A percentile compares a stretch with the other conserved stretches of the same genome.
phyloP scores from a whole-genome alignment of 176 grass and related monocot genomes.

The Zea luxurians region DNA sequence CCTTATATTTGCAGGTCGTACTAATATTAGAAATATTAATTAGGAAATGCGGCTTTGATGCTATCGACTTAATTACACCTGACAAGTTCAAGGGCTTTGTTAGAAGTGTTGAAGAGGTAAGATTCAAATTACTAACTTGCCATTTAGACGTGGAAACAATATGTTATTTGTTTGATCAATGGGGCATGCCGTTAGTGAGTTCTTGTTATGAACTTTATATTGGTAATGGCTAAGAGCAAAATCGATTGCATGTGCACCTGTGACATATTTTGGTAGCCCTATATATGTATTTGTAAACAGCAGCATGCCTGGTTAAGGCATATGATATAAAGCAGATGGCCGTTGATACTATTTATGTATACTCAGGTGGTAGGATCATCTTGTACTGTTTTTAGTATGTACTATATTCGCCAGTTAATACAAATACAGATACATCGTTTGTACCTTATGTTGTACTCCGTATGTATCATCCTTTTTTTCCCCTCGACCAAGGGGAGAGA shows the following conservation, averaged over 20 bases:
- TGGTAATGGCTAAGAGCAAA: neutral
- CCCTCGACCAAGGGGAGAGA: no score
- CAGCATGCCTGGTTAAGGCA: neutral
- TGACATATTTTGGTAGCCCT: neutral
- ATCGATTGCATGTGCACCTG: neutral
- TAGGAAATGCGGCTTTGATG: slow-evolving; percentile 85
- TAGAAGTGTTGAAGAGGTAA: slow-evolving; percentile 65
- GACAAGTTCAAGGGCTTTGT: slow-evolving; percentile 77
- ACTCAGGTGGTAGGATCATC: neutral
- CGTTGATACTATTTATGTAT: neutral
- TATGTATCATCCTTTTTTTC: neutral
- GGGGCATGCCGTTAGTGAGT: neutral
- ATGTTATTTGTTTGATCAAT: neutral
- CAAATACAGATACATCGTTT: neutral
- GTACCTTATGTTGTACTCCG: neutral
- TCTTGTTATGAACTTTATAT: neutral
- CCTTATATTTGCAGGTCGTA: slow-evolving; percentile 58
- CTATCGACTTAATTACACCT: slow-evolving; percentile 57
- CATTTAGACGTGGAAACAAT: neutral
- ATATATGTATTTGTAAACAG: neutral
- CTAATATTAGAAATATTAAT: slow-evolving; percentile 90
- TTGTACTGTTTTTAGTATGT: neutral
- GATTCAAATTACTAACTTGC: neutral
- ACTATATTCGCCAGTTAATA: neutral
- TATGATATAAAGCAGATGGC: neutral